These are phyloP conservation scores for Rhodotorula glutinis DNA, from an alignment of 1,284 basidiomycete species.

Conservation along the genomic window DNA sequence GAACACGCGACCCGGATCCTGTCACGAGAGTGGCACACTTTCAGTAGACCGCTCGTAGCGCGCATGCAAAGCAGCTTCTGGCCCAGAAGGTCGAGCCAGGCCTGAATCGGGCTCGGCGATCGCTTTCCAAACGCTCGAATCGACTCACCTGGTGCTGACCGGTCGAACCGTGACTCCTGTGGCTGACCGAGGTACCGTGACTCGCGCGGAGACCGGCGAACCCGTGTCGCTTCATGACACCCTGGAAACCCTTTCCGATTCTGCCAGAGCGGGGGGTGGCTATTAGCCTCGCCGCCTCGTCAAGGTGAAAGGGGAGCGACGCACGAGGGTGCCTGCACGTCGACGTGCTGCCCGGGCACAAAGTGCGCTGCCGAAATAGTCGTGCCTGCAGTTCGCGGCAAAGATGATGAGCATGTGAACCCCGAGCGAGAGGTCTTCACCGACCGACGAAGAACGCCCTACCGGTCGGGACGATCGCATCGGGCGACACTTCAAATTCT, in stretches of 20 bases:
- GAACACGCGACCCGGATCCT: slow-evolving; percentile 43
- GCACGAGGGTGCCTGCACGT: slow-evolving; percentile 87
- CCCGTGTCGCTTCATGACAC: slow-evolving; percentile 94
- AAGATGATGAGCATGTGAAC: no score
- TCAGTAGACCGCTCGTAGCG: neutral
- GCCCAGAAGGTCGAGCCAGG: no score
- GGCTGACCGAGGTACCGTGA: slow-evolving; percentile 94
- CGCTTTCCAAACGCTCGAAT: no score
- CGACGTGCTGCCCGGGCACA: slow-evolving; percentile 95
- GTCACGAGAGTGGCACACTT: neutral
- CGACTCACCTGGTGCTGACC: slow-evolving; percentile 82
- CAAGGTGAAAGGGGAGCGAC: slow-evolving; percentile 43
- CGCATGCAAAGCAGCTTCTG: no score
- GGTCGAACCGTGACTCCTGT: slow-evolving; percentile 88
- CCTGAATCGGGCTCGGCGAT: no score
- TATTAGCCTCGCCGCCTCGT: no score
- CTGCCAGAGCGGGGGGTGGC: slow-evolving; percentile 52
- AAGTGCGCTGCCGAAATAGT: slow-evolving; percentile 89
- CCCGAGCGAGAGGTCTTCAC: no score
- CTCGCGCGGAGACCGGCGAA: slow-evolving; percentile 88
- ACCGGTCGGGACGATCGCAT: slow-evolving; percentile 88
- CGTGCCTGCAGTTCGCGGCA: slow-evolving; percentile 60
- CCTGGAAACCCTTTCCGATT: slow-evolving; percentile 95
- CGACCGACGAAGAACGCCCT: slow-evolving; percentile 42
- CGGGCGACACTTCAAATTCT: slow-evolving; percentile 84